Evolutionary conservation across 768 basidiomycete species (phyloP).

Genomic region (Gelatoporia subvermispora): DNA sequence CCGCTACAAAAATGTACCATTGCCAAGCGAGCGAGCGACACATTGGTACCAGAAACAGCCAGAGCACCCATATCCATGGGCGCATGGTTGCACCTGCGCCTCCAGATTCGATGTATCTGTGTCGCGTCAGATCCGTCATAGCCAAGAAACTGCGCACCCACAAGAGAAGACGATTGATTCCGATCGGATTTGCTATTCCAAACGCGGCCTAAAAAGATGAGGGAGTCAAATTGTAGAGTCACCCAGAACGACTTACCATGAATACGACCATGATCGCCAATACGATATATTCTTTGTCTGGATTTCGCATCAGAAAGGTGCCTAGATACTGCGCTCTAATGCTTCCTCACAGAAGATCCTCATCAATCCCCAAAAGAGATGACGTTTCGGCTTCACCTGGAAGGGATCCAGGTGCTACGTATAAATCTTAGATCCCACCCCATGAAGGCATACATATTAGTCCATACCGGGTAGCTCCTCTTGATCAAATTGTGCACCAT

Average conservation of each 20-base stretch:
- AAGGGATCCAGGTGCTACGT: conserved; percentile 29
- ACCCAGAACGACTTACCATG: no score
- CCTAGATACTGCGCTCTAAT: background rate
- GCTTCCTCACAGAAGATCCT: conserved; percentile 14
- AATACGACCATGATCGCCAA: conserved; percentile 1
- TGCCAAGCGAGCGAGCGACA: conserved; percentile 43
- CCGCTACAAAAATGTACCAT: conserved; percentile 39
- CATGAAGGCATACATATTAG: conserved; percentile 1
- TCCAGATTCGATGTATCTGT: conserved; percentile 56
- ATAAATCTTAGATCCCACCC: background rate
- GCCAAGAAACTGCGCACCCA: conserved; percentile 15
- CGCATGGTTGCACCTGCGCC: conserved; percentile 44
- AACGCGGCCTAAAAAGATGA: conserved; percentile 14
- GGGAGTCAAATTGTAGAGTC: background rate
- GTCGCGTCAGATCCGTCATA: background rate
- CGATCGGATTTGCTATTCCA: conserved; percentile 19
- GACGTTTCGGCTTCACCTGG: conserved; percentile 13
- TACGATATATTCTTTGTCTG: conserved; percentile 5
- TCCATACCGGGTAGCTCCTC: conserved; percentile 28
- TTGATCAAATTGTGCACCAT: conserved; percentile 28
- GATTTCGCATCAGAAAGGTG: background rate
- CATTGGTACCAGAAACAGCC: conserved; percentile 45
- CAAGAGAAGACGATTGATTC: conserved; percentile 36
- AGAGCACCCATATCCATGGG: conserved; percentile 66
- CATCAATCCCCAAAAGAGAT: conserved; percentile 24